Evolutionary conservation across 805 yeast species (phyloP), one percentile per base, ranked within the genome.

Genomic region (Barnettozyma botsteinii): DNA sequence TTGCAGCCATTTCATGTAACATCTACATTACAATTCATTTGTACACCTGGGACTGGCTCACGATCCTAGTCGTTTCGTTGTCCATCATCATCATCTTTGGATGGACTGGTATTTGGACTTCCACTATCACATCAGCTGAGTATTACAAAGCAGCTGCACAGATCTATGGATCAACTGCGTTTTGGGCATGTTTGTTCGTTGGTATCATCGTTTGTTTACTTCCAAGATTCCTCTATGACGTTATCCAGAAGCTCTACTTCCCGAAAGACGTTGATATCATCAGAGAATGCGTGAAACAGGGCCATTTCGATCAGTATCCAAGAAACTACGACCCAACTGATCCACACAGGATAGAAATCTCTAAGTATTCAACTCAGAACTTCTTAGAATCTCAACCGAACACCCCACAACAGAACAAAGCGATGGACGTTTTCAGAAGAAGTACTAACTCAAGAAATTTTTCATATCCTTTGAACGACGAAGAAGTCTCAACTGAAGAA

Each of bases 31-130:
- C 80, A 48, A 58, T 80, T 46, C 87, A 80, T 51, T 85, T 81
- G 56, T 74, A 73, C 55, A 71, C 87, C 55, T 85, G 94, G 94
- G 94, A 85, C 61, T 83, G 87, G 86, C 65, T 81, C 33, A 72
- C 83, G 5, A 53, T 68, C 11, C 53, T 80, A 40, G 70, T 81
- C 43, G 72, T 75, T 39, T 64, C 66, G 3, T 52, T 84, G 17
- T 81, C 91, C 2, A 70, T 79, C 33, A 47, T 83, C 21, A 51
- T 82, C 14, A 66, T 83, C 25, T 80, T 74, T 56, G 80, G 72
- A 23, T 85, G 94, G 94, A 78, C 89, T 2, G 91, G 91, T 47
- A 68, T 82, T 35, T 85, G 91, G 91, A 72, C 86, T 12, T 66
- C 84, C 4, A 56, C 75, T 0, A 37, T 65, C 2, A 57, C 55